Evolutionary conservation across 2,329 filamentous ascomycete species (phyloP).

Genomic region (Fusarium torreyae): DNA sequence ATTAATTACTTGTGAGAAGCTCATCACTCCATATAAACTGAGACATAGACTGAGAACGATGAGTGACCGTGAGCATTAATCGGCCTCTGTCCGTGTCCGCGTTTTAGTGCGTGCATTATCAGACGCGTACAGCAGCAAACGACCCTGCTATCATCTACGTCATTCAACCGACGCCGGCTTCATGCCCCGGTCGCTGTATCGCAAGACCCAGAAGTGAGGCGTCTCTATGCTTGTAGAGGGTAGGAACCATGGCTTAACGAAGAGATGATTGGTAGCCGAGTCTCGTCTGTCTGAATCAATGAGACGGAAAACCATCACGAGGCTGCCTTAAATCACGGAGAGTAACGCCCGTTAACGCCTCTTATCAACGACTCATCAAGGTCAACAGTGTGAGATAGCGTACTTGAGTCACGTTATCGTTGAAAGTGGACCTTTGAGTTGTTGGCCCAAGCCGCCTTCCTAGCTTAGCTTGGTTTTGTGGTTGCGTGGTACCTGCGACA

Average conservation of each 20-base stretch:
- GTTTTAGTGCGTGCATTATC: constrained; percentile 44
- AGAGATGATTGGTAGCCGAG: neutral
- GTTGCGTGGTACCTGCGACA: constrained; percentile 32
- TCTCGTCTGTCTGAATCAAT: neutral
- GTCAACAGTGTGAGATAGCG: constrained; percentile 36
- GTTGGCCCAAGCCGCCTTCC: constrained; percentile 29
- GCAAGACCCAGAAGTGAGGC: neutral
- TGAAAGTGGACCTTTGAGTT: constrained; percentile 34
- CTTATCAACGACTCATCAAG: constrained; percentile 49
- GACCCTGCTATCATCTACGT: constrained; percentile 31
- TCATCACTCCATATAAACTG: neutral
- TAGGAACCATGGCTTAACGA: neutral
- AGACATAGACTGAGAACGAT: neutral
- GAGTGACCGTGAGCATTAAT: constrained; percentile 13
- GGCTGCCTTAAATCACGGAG: constrained; percentile 1
- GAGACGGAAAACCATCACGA: constrained; percentile 7
- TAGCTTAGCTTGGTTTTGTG: constrained; percentile 15
- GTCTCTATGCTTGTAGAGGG: neutral
- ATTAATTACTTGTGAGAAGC: neutral
- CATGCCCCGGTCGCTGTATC: constrained; percentile 1
- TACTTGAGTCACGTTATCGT: constrained; percentile 47
- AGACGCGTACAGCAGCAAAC: constrained; percentile 27
- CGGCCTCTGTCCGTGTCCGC: constrained; percentile 27
- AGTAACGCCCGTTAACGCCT: constrained; percentile 30
- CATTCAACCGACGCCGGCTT: constrained; percentile 21